Evolutionary conservation across 805 yeast species (phyloP), one percentile per base, ranked within the genome.

Genomic region (Wickerhamomyces chaumierensis): DNA sequence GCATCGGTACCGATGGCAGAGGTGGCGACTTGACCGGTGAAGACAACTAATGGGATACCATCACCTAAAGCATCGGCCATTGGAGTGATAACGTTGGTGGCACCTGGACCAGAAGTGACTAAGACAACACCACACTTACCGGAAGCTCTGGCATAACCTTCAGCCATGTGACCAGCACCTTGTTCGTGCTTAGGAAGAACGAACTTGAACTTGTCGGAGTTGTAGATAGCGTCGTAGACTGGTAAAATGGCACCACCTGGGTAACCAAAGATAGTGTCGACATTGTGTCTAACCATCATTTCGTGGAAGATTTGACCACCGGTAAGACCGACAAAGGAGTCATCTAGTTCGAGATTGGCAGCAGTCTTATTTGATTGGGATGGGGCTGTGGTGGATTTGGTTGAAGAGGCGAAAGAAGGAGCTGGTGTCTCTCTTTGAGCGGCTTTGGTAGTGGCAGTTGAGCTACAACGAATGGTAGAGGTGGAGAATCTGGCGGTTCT

Each of bases 111-210:
- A 1, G 96, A 86, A n/a, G 98, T 92, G 38, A 92, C 98, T 53
- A 92, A 68, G 36, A 92, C 97, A 47, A 92, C 94, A 66, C 98
- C 98, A 13, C 96, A 94, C 63, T 85, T 92, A 42, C 97, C 98
- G 35, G 70, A 62, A 32, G 95, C 98, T 49, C 94, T 73, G 40
- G 98, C 96, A 51, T 92, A 92, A 43, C 98, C 98, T 66, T 92
- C 96, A 40, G 98, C 98, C 97, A 92, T 92, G 64, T 92, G 98
- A 38, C 98, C 98, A 15, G 97, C 98, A 60, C 98, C 98, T 65
- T 92, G 98, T 63, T 92, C 98, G 61, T 92, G 97, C 54, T 94
- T 75, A 36, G 98, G 98, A 47, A 92, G 68, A 40, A 92, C 84
- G 57, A 92, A 92, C 50, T 80, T 76, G 71, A 92, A 90, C 55